Evolutionary conservation across 192 early-diverging fungal species (phyloP).

Genomic region (Phlyctochytrium arcticum): DNA sequence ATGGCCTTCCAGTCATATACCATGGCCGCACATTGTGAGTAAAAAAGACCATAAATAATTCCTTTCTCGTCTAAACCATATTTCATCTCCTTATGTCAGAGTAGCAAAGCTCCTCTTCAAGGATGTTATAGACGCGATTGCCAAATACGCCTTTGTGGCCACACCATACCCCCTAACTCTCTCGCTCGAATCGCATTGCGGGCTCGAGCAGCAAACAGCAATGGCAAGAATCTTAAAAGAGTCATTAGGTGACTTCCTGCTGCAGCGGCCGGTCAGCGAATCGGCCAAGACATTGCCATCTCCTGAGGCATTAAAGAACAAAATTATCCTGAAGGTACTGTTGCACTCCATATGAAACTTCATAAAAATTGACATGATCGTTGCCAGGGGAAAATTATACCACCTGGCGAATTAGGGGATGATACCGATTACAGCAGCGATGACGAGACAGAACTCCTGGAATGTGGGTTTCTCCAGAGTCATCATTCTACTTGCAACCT

Average conservation of each 20-base stretch:
- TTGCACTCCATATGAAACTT: background rate
- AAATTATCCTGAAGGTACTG: slow-evolving; percentile 72
- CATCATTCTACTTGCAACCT: no score
- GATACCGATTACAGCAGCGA: slow-evolving; percentile 33
- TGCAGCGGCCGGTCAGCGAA: slow-evolving; percentile 42
- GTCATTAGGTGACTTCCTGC: slow-evolving; percentile 65
- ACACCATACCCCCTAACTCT: slow-evolving; percentile 80
- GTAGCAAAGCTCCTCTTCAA: slow-evolving; percentile 76
- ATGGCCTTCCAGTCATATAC: slow-evolving; percentile 71
- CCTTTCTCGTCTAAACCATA: background rate
- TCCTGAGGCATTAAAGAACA: slow-evolving; percentile 62
- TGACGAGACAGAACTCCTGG: slow-evolving; percentile 30
- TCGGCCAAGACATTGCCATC: slow-evolving; percentile 56
- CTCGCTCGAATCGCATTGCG: slow-evolving; percentile 82
- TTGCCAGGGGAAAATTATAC: slow-evolving; percentile 20
- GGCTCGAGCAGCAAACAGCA: slow-evolving; percentile 62
- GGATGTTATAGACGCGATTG: slow-evolving; percentile 79
- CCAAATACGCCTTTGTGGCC: slow-evolving; percentile 78
- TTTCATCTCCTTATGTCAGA: slow-evolving; percentile 17
- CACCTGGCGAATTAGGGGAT: slow-evolving; percentile 8
- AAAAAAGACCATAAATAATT: background rate
- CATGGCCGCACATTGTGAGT: slow-evolving; percentile 78
- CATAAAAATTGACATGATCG: background rate
- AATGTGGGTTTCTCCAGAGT: background rate
- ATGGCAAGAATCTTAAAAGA: slow-evolving; percentile 69